phyloP scores from a whole-genome alignment of 768 basidiomycete genomes.

The Daedaleopsis nitida region DNA sequence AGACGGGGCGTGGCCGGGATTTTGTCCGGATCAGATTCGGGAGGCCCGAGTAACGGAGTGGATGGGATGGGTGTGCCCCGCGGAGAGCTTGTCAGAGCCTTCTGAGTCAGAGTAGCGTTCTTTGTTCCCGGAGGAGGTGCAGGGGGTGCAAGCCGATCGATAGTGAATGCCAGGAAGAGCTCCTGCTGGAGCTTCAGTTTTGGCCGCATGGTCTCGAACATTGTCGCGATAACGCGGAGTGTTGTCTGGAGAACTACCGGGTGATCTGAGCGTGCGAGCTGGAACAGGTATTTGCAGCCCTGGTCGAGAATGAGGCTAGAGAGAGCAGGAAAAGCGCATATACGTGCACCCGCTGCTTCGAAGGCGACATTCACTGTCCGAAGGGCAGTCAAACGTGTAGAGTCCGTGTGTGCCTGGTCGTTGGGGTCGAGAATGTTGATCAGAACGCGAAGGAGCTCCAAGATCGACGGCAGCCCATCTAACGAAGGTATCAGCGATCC shows the following conservation, averaged over 20 bases:
- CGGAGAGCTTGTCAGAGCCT: slow-evolving; percentile 23
- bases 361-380: slow-evolving; percentile 86
- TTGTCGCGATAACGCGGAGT: slow-evolving; percentile 82
- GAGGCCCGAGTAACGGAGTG: slow-evolving; percentile 47
- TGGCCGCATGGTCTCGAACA: slow-evolving; percentile 84
- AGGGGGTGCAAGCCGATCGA: slow-evolving; percentile 83
- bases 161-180: slow-evolving; percentile 90
- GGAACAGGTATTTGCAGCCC: slow-evolving; percentile 96
- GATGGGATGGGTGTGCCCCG: slow-evolving; percentile 35
- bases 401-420: slow-evolving; percentile 94
- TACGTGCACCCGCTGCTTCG: slow-evolving; percentile 76
- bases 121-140: slow-evolving; percentile 27
- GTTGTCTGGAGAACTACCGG: slow-evolving; percentile 75
- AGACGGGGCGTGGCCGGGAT: slow-evolving; percentile 44
- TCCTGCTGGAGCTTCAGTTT: slow-evolving; percentile 95
- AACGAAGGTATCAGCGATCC: slow-evolving; percentile 11
- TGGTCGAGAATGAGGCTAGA: slow-evolving; percentile 78
- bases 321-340: slow-evolving; percentile 80
- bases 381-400: slow-evolving; percentile 87
- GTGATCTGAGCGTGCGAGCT: slow-evolving; percentile 91
- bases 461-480: slow-evolving; percentile 91
- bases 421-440: slow-evolving; percentile 94
- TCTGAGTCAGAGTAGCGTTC: slow-evolving; percentile 19
- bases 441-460: slow-evolving; percentile 91
- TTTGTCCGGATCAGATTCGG: slow-evolving; percentile 24